Conservation (phyloP, 2,329 filamentous ascomycete species). For the Colletotrichum phormii region DNA sequence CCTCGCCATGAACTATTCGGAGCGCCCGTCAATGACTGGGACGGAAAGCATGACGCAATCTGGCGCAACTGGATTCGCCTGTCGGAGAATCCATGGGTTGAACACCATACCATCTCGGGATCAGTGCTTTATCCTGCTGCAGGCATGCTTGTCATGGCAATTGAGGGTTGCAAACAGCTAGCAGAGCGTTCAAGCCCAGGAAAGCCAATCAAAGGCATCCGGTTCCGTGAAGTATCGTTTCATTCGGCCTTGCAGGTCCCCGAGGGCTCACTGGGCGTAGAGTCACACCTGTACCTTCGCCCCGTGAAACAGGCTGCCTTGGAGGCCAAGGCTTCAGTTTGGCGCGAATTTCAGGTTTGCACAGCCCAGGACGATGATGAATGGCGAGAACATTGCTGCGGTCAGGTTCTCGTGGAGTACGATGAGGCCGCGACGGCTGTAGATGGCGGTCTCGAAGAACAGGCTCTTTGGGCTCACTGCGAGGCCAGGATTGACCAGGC, state of each 20-base stretch:
- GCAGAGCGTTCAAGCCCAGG: conserved; percentile 20
- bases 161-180: conserved; percentile 43
- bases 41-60: conserved; percentile 27
- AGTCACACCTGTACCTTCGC: conserved; percentile 12
- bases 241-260: conserved; percentile 7
- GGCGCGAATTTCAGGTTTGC: conserved; percentile 26
- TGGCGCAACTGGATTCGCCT: conserved; percentile 40
- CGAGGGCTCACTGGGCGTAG: not conserved
- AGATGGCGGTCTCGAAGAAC: conserved; percentile 1
- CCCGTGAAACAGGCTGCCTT: conserved; percentile 9
- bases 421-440: not conserved
- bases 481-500: not conserved
- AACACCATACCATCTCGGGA: conserved; percentile 45
- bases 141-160: conserved; percentile 45
- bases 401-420: not conserved
- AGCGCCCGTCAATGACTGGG: conserved; percentile 35
- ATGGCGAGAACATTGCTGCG: conserved; percentile 18
- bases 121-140: conserved; percentile 45
- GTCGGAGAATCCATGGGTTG: conserved; percentile 46
- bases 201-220: conserved; percentile 27
- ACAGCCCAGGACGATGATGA: conserved; percentile 13
- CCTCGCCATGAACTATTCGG: conserved; percentile 37
- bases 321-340: conserved; percentile 1
- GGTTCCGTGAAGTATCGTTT: conserved; percentile 15
- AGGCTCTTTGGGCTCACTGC: not conserved